Conservation (phyloP, 2,329 filamentous ascomycete genomes). For the Aspergillus awamori region DNA sequence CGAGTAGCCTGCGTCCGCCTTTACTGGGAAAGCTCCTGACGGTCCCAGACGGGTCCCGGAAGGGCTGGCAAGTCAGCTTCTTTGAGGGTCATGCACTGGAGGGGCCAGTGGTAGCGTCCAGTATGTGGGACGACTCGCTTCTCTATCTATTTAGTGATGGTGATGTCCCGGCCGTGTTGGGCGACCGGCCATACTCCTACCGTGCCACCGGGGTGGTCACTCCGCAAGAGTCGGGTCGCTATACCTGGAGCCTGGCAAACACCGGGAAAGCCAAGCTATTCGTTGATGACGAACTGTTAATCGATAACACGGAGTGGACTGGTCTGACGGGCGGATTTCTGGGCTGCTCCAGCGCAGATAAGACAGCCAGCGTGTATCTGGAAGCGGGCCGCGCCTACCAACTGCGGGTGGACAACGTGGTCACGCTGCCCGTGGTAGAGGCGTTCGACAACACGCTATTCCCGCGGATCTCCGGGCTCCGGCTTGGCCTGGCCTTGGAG, state of each 20-base stretch:
- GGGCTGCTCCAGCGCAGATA: conserved; percentile 5
- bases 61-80: too few relatives aligned
- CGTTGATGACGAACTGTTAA: neutral
- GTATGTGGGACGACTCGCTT: too few relatives aligned
- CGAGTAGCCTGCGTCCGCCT: too few relatives aligned
- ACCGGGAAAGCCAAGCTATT: neutral
- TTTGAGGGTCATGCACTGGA: too few relatives aligned
- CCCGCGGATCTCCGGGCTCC: too few relatives aligned
- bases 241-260: conserved; percentile 10
- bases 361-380: neutral
- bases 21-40: too few relatives aligned
- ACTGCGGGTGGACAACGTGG: conserved; percentile 1
- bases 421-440: neutral
- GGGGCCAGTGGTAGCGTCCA: too few relatives aligned
- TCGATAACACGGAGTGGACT: conserved; percentile 5
- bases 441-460: conserved; percentile 6
- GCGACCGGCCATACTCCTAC: conserved; percentile 5
- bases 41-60: too few relatives aligned
- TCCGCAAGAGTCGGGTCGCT: conserved; percentile 1
- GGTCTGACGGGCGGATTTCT: neutral
- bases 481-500: too few relatives aligned
- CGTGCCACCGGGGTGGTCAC: conserved; percentile 5
- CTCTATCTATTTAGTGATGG: conserved; percentile 7
- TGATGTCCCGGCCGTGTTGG: neutral
- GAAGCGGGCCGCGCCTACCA: neutral